These are phyloP conservation scores for Diversispora eburnea DNA, from an alignment of 192 early-diverging fungal genomes.

Conservation along the genomic window DNA sequence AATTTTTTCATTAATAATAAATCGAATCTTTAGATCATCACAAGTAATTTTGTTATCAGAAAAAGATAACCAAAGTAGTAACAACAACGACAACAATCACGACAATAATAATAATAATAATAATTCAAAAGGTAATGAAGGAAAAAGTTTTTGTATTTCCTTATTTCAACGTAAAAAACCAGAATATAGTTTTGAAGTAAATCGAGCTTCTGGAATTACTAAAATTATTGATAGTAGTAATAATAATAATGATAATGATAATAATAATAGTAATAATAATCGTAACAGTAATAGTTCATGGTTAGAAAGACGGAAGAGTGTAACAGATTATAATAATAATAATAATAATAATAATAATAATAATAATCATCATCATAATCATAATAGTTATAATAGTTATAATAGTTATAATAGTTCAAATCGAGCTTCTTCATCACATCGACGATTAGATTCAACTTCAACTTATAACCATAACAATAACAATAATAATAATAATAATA, in stretches of 20 bases:
- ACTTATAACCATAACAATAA: not conserved
- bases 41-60: no score
- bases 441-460: not conserved
- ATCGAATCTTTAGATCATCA: not conserved
- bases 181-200: no score
- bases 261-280: no score
- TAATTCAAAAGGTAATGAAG: no score
- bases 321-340: not conserved
- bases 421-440: not conserved
- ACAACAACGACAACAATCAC: not conserved
- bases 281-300: not conserved
- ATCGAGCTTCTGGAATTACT: no score
- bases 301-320: slow-evolving; percentile 15
- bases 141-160: no score
- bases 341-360: not conserved
- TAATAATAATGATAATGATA: no score
- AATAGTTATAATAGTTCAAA: not conserved
- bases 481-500: no score
- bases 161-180: no score
- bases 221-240: no score
- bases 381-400: not conserved
- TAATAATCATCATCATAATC: not conserved
- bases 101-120: no score
- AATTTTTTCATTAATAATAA: not conserved
- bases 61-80: not conserved